Percentiles rank a stretch among this genome's conserved stretches.
Evolutionary conservation across 345 rosid genomes (phyloP).

Genomic region (Eucalyptus tenuipes): DNA sequence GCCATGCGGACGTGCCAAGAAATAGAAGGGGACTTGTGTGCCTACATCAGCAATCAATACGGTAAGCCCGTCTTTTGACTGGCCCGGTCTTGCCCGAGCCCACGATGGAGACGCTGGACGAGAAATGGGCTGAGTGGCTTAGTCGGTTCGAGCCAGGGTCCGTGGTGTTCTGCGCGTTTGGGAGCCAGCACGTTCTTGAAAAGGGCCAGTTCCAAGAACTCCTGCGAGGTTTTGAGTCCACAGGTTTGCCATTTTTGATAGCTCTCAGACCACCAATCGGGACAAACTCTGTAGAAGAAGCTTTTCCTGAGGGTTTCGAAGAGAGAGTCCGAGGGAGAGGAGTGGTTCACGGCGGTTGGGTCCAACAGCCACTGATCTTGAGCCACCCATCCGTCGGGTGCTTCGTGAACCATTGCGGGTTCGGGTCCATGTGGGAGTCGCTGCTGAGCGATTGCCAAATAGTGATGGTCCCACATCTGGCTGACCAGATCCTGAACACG

Average conservation of each 20-base stretch:
- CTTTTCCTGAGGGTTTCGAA: conserved; percentile 55
- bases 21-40: conserved; percentile 47
- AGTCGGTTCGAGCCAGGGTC: conserved; percentile 26
- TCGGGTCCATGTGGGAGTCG: conserved; percentile 70
- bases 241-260: conserved; percentile 46
- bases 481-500: conserved; percentile 56
- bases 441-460: conserved; percentile 48
- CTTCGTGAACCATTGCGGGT: conserved; percentile 68
- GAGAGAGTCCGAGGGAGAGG: conserved; percentile 53
- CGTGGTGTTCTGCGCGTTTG: conserved; percentile 58
- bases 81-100: conserved; percentile 49
- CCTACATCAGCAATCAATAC: conserved; percentile 41
- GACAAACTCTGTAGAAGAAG: conserved; percentile 39
- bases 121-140: conserved; percentile 51
- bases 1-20: conserved; percentile 49
- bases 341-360: conserved; percentile 38
- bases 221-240: conserved; percentile 45
- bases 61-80: conserved; percentile 33
- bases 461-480: conserved; percentile 42
- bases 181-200: conserved; percentile 44
- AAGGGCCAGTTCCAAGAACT: conserved; percentile 22
- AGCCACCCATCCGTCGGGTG: conserved; percentile 52
- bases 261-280: conserved; percentile 52
- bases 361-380: conserved; percentile 33
- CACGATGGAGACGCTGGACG: conserved; percentile 2